Evolutionary conservation across 805 yeast species (phyloP).

Genomic region (Kregervanrija delftensis): DNA sequence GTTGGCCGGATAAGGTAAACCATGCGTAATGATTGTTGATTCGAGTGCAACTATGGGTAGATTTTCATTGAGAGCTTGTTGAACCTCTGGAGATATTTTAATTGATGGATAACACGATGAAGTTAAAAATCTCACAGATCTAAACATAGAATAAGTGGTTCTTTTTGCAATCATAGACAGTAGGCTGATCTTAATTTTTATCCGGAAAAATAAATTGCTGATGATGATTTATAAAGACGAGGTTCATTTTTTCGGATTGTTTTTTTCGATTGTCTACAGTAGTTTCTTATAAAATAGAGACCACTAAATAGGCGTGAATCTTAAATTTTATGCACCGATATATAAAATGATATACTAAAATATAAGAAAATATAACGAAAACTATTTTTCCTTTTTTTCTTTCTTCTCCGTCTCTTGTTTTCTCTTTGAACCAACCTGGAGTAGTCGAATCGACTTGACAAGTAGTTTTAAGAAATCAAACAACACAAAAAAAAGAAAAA

Average conservation of each 20-base stretch:
- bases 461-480: slow-evolving; percentile 8
- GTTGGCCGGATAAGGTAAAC: slow-evolving; percentile 77
- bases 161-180: slow-evolving; percentile 1
- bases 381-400: neutral
- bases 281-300: neutral
- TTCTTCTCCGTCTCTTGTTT: neutral
- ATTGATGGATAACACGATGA: neutral
- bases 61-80: slow-evolving; percentile 49
- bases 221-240: neutral
- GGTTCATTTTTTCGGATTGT: neutral
- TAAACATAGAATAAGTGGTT: too few relatives aligned
- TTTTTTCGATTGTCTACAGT: neutral
- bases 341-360: neutral
- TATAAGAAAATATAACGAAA: neutral
- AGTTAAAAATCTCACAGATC: too few relatives aligned
- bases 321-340: too few relatives aligned
- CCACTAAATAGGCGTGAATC: neutral
- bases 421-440: too few relatives aligned
- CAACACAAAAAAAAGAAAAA: slow-evolving; percentile 8
- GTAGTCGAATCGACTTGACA: neutral
- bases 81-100: slow-evolving; percentile 40
- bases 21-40: slow-evolving; percentile 85
- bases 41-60: slow-evolving; percentile 78
- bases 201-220: neutral
- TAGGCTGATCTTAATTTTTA: neutral